Percentiles rank a stretch among this genome's conserved stretches.
Evolutionary conservation across 2,329 filamentous ascomycete genomes (phyloP).

Genomic region (Aspergillus flavus): DNA sequence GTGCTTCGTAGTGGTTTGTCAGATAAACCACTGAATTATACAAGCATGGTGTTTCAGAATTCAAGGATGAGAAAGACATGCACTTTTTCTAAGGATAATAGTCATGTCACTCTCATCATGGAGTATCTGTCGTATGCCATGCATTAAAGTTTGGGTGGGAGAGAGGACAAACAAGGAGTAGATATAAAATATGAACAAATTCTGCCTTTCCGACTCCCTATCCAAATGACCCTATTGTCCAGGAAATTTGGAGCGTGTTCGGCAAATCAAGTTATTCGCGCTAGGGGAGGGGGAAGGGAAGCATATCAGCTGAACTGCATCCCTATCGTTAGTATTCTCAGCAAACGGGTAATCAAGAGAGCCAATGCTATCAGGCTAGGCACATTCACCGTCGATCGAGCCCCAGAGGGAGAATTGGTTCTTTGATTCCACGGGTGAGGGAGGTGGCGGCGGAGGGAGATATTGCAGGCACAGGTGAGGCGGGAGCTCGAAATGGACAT

Average conservation of each 20-base stretch:
- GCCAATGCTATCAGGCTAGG: too few species aligned
- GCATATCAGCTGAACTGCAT: background rate
- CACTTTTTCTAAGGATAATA: background rate
- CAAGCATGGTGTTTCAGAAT: background rate
- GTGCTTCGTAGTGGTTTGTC: background rate
- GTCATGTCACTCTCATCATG: background rate
- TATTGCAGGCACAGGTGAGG: conserved; percentile 25
- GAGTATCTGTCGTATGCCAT: background rate
- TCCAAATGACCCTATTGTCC: background rate
- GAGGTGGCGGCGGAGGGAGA: conserved; percentile 35
- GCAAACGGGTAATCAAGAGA: background rate
- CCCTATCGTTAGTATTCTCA: background rate
- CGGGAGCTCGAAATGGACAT: conserved; percentile 28
- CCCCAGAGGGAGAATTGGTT: conserved; percentile 9
- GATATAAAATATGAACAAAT: background rate
- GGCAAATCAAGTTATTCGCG: background rate
- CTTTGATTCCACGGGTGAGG: conserved; percentile 30
- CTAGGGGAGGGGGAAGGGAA: background rate
- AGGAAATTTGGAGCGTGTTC: background rate
- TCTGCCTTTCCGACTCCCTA: too few species aligned
- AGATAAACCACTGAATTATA: background rate
- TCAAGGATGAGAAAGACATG: background rate
- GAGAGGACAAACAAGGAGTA: background rate
- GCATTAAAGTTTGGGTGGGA: background rate
- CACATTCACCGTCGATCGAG: conserved; percentile 1